phyloP scores from a whole-genome alignment of 495 filamentous ascomycete species.

The Aspergillus indologenus region DNA sequence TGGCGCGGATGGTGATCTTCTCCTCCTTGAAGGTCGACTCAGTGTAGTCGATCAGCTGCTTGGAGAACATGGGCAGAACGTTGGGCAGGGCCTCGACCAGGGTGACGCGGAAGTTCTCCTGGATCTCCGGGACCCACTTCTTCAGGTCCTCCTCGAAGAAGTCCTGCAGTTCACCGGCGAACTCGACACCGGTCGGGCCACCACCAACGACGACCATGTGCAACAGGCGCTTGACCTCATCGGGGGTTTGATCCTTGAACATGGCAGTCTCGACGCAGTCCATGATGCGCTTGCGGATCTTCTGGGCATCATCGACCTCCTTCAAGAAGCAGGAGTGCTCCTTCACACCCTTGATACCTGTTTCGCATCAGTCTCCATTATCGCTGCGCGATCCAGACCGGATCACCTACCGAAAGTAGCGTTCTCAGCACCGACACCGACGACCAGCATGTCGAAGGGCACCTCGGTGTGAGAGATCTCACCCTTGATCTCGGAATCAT shows the following conservation, averaged over 20 bases:
- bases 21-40: constrained; percentile 99
- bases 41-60: constrained; percentile 98
- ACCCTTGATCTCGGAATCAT: constrained; percentile 91
- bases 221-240: constrained; percentile 88
- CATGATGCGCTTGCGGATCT: constrained; percentile 98
- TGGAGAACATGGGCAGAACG: constrained; percentile 97
- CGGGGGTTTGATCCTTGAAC: constrained; percentile 92
- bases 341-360: constrained; percentile 85
- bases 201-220: constrained; percentile 99
- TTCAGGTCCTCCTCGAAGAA: constrained; percentile 97
- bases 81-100: constrained; percentile 98
- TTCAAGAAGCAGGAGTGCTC: constrained; percentile 98
- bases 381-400: not conserved
- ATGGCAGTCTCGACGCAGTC: constrained; percentile 97
- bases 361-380: constrained; percentile 6
- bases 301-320: constrained; percentile 92
- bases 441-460: constrained; percentile 95
- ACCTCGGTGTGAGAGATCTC: constrained; percentile 80
- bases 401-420: constrained; percentile 80
- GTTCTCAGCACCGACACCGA: constrained; percentile 96
- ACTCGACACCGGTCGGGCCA: constrained; percentile 96
- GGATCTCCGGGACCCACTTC: constrained; percentile 96
- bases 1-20: constrained; percentile 91
- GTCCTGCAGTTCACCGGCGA: constrained; percentile 95
- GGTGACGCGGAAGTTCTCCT: constrained; percentile 91